Evolutionary conservation across 192 early-diverging fungal species (phyloP), one percentile per base, ranked within the genome.

Genomic region (Coemansia sp.): DNA sequence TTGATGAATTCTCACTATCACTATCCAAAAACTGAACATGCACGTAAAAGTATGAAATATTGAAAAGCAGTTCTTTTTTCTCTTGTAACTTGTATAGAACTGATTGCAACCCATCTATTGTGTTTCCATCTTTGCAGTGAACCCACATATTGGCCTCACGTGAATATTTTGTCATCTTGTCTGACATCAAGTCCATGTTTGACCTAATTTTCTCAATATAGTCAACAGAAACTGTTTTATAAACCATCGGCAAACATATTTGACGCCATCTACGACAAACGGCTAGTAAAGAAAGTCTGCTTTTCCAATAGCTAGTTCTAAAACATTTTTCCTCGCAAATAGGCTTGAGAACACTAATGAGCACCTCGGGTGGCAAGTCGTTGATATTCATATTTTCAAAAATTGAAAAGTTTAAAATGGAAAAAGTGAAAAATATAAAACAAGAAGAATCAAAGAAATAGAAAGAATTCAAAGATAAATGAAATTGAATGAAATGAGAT

Each of bases 351-450:
- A 56, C 32, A 12, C 11, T 12, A 16, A 38, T 56, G 56, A 56
- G 26, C 7, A 56, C 21, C 19, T 56, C 56, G 21, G 26, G 3
- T 5, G 56, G 56, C 26, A 56, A 15, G 21, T 37, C 32, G 21
- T 56, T 56, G 4, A 56, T 56, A 37, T 38, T 19, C 56, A 45
- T 67, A 18, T 38, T 67, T 47, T 10, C 42, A 26, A 18, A 15
- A 45, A 15, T 45, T 12, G 9, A 45, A 45, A 45, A 12, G 13
- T 45, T 12, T 9, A 45, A 45, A 12, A 45, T 45, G 13, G 13
- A 45, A 45, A 13, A 9, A 45, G 9, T 45, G 44, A 1, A 45
- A 15, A 45, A 45, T 45, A 45, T 12, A 15, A 45, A 15, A 32
- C 32, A 32, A 45, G 13, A 45, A 45, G 5, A 45, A 45, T 45